Base-by-base conservation (phyloP, 495 filamentous ascomycete species). In the Penicillium dipodomyicola region DNA sequence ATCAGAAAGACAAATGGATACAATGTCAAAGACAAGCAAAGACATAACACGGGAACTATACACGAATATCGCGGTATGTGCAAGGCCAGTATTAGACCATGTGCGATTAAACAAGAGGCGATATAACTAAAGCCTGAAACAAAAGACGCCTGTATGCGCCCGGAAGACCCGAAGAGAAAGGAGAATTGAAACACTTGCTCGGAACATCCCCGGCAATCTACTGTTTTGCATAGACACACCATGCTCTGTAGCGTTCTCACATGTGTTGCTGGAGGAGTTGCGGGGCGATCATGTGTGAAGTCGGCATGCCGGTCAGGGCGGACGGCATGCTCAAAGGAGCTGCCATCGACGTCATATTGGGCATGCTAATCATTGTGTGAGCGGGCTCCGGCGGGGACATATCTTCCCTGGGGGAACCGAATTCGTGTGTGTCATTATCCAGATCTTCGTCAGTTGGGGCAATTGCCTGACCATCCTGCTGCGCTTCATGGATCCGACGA, bases 401-500 rank as follows among this genome's bases (percentile, higher is more conserved):
- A 23, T 85, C 87, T 41, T 93, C 89, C 60, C 87, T 87, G 22
- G 89, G 78, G 30, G 89, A 87, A 30, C 84, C 86, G 44, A 88
- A 85, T 15, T 90, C 86, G 59, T 92, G 86, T 33, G 79, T 79
- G 27, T 83, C 82, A 49, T 90, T 85, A 62, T 91, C 89, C 60
- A 89, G 77, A 22, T 93, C 89, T 62, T 96, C 90, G 35, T 92
- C 92, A 61, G 78, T 81, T 63, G 58, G 54, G 23, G 90, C 70
- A 58, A 77, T 67, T 57, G 70, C 54, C 54, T 85, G 80, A 33
- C 85, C 88, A 62, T 96, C 90, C 37, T 82, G 80, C 53, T 78
- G 82, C 54, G 86, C 87, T 73, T 97, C 93, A 65, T 98, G 94
- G 29, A 93, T 97, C 20, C 94, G 91, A 74, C 91, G 92, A 77